Evolutionary conservation across 2,329 filamentous ascomycete species (phyloP), one percentile per base, ranked within the genome.

Genomic region (Alternaria arbusti): DNA sequence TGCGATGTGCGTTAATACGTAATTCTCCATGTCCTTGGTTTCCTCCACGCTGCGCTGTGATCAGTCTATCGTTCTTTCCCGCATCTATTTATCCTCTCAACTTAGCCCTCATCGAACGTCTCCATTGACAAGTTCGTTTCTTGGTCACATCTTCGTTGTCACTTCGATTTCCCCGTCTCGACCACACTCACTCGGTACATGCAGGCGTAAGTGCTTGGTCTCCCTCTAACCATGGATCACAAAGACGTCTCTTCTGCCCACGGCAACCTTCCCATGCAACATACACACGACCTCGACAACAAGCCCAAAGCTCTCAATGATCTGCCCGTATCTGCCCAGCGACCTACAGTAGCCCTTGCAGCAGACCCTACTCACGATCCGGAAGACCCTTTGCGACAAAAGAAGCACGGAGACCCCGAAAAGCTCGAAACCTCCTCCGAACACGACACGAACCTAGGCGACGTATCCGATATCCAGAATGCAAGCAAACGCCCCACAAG

Each of bases 401-500:
- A 43, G 45, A 52, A 46, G 45, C 36, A 54, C 17, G 45, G 36
- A 40, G 54, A 66, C 15, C 57, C 59, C 26, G 67, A 71, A 28
- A 72, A 72, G 26, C 66, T 59, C 60, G 67, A 69, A 45, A 63
- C 64, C 36, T 59, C 59, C 23, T 70, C 67, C 58, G 67, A 73
- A 32, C 69, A 63, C 57, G 66, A 74, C 52, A 66, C 66, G 32
- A 62, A 68, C 28, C 46, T 72, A 49, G 72, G 72, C 54, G 68
- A 72, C 23, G 63, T 73, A n/a, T 59, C 70, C 40, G 66, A 74
- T 36, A 61, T 73, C 11, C 72, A 72, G 8, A 69, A 74, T 63
- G 64, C 68, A 17, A 73, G 70, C 49, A 64, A 69, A 57, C 54
- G 63, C 15, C 65, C 62, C 5, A 49, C 50, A 17, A 60, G 59